phyloP scores from a whole-genome alignment of 1,284 basidiomycete species.

The Naganishia albida region DNA sequence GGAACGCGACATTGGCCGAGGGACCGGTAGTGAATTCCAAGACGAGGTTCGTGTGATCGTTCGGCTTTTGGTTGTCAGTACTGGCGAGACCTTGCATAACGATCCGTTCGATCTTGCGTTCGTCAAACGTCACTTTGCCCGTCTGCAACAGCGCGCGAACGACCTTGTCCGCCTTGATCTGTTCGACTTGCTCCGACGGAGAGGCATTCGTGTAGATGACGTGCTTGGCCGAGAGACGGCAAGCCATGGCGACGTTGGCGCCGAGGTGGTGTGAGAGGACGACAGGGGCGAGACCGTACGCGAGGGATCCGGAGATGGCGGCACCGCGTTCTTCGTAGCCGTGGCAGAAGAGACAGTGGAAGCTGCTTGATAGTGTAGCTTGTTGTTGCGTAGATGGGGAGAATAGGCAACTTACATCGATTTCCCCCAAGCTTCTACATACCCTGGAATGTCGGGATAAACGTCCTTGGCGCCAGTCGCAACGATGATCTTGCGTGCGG shows the following conservation, averaged over 20 bases:
- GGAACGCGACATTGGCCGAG: neutral
- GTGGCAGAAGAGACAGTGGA: conserved; percentile 26
- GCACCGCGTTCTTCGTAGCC: conserved; percentile 22
- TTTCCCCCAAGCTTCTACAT: conserved; percentile 15
- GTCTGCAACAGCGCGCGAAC: neutral
- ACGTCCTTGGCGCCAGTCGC: conserved; percentile 20
- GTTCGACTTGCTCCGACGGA: neutral
- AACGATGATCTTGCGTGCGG: conserved; percentile 9
- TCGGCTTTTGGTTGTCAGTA: neutral
- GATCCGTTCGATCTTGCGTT: conserved; percentile 15
- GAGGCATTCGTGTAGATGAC: conserved; percentile 10
- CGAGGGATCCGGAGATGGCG: conserved; percentile 3
- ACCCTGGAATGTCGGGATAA: conserved; percentile 14
- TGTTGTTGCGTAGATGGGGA: neutral
- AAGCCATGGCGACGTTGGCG: conserved; percentile 1
- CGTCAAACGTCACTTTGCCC: conserved; percentile 2
- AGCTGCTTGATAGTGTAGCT: neutral
- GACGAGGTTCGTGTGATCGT: neutral
- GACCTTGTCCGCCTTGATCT: conserved; percentile 11
- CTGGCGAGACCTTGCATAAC: neutral
- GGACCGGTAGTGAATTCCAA: conserved; percentile 4
- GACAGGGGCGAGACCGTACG: neutral
- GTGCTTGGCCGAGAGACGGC: neutral
- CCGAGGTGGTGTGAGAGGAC: conserved; percentile 7
- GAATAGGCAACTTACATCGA: conserved; percentile 8